A percentile compares a stretch with the other conserved stretches of the same genome.
Evolutionary conservation across 495 filamentous ascomycete species (phyloP).

Genomic region (Venustampulla echinocandica): DNA sequence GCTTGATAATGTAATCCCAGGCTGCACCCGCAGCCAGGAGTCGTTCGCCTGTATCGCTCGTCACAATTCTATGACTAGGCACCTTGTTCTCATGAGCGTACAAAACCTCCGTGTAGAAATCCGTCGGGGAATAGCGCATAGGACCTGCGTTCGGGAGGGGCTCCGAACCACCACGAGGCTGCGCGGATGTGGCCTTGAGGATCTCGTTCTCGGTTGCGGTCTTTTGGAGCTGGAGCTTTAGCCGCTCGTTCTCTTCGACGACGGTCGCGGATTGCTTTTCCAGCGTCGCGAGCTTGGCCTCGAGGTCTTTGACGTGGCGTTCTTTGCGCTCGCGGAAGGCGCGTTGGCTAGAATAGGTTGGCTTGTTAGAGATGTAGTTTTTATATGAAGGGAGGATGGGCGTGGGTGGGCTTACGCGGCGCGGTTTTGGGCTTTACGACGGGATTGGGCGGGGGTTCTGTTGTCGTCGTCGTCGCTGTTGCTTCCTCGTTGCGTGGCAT

Average conservation of each 20-base stretch:
- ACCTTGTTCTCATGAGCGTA: conserved; percentile 49
- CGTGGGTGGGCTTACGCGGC: conserved; percentile 69
- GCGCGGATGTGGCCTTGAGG: conserved; percentile 63
- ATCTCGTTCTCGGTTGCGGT: conserved; percentile 89
- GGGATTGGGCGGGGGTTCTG: conserved; percentile 67
- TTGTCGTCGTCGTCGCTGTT: conserved; percentile 48
- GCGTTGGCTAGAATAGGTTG: conserved; percentile 58
- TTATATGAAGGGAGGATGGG: neutral
- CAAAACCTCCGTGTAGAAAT: conserved; percentile 53
- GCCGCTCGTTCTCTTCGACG: conserved; percentile 69
- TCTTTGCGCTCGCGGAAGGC: conserved; percentile 97
- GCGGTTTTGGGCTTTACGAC: conserved; percentile 92
- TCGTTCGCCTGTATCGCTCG: conserved; percentile 61
- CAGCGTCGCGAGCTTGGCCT: conserved; percentile 63
- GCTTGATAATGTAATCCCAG: conserved; percentile 84
- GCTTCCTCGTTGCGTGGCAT: conserved; percentile 16
- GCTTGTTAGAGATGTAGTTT: too few relatives aligned
- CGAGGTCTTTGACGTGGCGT: conserved; percentile 83
- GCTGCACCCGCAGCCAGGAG: conserved; percentile 72
- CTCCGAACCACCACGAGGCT: conserved; percentile 10
- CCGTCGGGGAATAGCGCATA: conserved; percentile 62
- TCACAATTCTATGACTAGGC: conserved; percentile 60
- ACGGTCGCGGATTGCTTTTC: conserved; percentile 30
- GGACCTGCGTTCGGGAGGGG: conserved; percentile 48
- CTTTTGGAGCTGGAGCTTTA: conserved; percentile 72